A percentile compares a stretch with the other conserved stretches of the same genome.
Conservation (phyloP, 805 yeast species). For the Kodamaea laetipori region DNA sequence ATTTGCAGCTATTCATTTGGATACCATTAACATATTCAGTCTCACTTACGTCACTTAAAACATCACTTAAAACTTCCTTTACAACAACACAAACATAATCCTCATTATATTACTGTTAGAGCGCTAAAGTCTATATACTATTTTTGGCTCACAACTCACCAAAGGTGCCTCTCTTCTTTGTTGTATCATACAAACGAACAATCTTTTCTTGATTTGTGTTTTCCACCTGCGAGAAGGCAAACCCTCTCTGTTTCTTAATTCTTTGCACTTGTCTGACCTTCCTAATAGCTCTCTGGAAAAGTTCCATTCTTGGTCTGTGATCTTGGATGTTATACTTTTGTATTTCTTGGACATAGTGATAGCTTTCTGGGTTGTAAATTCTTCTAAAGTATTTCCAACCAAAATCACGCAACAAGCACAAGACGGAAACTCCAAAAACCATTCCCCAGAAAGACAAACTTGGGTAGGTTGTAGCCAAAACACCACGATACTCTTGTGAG, state of each 20-base stretch:
- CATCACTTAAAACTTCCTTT: no score
- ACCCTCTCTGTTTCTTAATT: conserved; percentile 97
- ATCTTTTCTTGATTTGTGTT: conserved; percentile 87
- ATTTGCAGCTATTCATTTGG: neutral
- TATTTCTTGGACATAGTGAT: conserved; percentile 94
- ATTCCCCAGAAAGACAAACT: conserved; percentile 83
- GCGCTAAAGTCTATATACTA: neutral
- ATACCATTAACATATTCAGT: no score
- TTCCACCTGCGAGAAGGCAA: conserved; percentile 95
- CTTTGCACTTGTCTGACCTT: conserved; percentile 98
- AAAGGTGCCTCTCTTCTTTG: conserved; percentile 69
- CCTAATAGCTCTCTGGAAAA: conserved; percentile 94
- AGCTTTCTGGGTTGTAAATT: conserved; percentile 86
- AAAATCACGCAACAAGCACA: conserved; percentile 84
- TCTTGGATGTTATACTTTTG: conserved; percentile 94
- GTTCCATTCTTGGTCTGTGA: conserved; percentile 93
- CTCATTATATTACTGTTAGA: no score
- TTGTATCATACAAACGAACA: conserved; percentile 92
- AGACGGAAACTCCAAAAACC: conserved; percentile 68
- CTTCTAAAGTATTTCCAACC: conserved; percentile 94
- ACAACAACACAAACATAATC: no score
- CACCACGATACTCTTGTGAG: conserved; percentile 83
- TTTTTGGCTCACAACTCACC: conserved; percentile 9
- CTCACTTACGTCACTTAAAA: no score
- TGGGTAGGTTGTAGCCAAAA: conserved; percentile 72